phyloP scores from a whole-genome alignment of 2,329 filamentous ascomycete species.

The Fusarium humuli region DNA sequence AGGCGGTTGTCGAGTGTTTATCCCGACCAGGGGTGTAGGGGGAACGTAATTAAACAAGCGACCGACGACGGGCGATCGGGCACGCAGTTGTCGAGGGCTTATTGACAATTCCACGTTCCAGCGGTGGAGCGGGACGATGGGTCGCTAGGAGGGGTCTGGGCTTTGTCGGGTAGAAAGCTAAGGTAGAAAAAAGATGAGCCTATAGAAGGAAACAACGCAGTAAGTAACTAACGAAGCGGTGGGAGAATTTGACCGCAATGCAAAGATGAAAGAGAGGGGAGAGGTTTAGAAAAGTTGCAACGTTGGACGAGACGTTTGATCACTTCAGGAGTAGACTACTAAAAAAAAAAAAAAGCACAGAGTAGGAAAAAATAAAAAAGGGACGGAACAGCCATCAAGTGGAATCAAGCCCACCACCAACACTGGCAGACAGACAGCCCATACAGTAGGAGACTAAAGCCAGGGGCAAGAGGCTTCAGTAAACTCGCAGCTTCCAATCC shows the following conservation, averaged over 20 bases:
- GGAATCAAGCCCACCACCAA: slow-evolving; percentile 32
- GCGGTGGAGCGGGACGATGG: slow-evolving; percentile 28
- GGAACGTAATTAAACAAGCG: slow-evolving; percentile 48
- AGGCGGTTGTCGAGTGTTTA: slow-evolving; percentile 41
- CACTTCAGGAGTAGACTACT: slow-evolving; percentile 26
- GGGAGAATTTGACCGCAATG: slow-evolving; percentile 6
- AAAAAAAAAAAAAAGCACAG: slow-evolving; percentile 16
- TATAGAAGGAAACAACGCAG: slow-evolving; percentile 12
- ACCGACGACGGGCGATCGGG: slow-evolving; percentile 34
- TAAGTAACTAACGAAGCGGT: slow-evolving; percentile 17
- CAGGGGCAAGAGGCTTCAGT: slow-evolving; percentile 9
- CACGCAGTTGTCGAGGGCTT: slow-evolving; percentile 34
- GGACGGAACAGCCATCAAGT: slow-evolving; percentile 30
- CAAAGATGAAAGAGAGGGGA: slow-evolving; percentile 9
- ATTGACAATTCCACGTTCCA: slow-evolving; percentile 42
- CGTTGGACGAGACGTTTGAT: slow-evolving; percentile 22
- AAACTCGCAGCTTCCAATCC: slow-evolving; percentile 26
- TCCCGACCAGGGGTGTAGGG: slow-evolving; percentile 45
- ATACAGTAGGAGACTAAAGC: neutral
- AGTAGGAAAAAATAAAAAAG: slow-evolving; percentile 29
- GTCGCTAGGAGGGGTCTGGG: slow-evolving; percentile 37
- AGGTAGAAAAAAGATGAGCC: neutral
- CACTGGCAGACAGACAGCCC: neutral
- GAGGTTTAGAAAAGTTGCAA: slow-evolving; percentile 14
- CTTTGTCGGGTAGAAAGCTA: slow-evolving; percentile 26